These are phyloP conservation scores for Trypanosoma congolense DNA, from an alignment of 208 protist species.

Conservation along the genomic window DNA sequence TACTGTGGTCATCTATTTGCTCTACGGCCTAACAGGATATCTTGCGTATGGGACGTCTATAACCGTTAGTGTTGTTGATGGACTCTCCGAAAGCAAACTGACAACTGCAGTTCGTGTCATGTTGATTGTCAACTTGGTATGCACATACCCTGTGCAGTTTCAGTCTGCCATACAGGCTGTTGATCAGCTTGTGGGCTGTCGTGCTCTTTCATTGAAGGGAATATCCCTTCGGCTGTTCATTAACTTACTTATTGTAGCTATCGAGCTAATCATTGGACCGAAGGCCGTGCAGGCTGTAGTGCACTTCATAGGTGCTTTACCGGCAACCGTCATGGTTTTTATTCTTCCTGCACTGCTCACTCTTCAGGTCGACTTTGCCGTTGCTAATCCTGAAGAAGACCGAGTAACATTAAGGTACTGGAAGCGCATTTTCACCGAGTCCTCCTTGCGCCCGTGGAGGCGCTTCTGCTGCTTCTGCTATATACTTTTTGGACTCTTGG, in stretches of 20 bases:
- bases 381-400: conserved; percentile 47
- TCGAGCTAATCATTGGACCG: conserved; percentile 52
- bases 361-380: conserved; percentile 42
- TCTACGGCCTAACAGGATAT: conserved; percentile 30
- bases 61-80: conserved; percentile 19
- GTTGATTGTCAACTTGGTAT: conserved; percentile 25
- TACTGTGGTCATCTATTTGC: conserved; percentile 18
- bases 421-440: conserved; percentile 35
- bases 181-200: conserved; percentile 13
- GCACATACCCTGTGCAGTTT: conserved; percentile 33
- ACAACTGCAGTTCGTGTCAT: conserved; percentile 19
- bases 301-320: conserved; percentile 61
- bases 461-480: conserved; percentile 45
- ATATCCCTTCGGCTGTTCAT: conserved; percentile 47
- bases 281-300: conserved; percentile 69
- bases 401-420: conserved; percentile 47
- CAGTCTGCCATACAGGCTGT: conserved; percentile 27
- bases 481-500: conserved; percentile 45
- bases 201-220: conserved; percentile 38
- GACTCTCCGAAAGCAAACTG: conserved; percentile 7
- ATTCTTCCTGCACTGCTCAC: conserved; percentile 53
- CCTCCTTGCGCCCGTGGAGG: conserved; percentile 29
- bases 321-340: conserved; percentile 62
- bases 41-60: conserved; percentile 23
- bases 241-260: conserved; percentile 54